Conservation (phyloP, 2,329 filamentous ascomycete genomes). For the Aspergillus ruber region DNA sequence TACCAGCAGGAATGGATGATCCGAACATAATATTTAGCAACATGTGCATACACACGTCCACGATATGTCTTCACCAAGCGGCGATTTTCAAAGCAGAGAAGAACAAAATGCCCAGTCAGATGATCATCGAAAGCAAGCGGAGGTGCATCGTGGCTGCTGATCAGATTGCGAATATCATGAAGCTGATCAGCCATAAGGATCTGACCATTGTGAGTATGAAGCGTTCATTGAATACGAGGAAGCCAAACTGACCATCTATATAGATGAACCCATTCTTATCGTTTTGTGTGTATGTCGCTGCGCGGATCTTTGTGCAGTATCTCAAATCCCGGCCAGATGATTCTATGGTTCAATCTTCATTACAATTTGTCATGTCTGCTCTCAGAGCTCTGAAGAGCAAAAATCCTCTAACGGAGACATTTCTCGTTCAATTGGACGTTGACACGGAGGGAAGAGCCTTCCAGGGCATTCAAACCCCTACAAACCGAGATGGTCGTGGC, state of each 20-base stretch:
- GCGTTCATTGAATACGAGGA: neutral
- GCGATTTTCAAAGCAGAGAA: slow-evolving; percentile 97
- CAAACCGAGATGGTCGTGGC: neutral
- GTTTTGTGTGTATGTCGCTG: slow-evolving; percentile 93
- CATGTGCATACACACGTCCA: slow-evolving; percentile 94
- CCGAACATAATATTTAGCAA: slow-evolving; percentile 89
- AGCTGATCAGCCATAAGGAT: slow-evolving; percentile 86
- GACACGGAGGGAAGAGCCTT: slow-evolving; percentile 63
- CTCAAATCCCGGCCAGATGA: slow-evolving; percentile 91
- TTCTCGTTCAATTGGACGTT: slow-evolving; percentile 85
- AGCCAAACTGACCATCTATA: slow-evolving; percentile 9
- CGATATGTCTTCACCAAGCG: slow-evolving; percentile 95
- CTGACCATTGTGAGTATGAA: slow-evolving; percentile 61
- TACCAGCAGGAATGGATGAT: slow-evolving; percentile 68
- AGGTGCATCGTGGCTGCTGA: slow-evolving; percentile 89
- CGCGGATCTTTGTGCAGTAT: slow-evolving; percentile 91
- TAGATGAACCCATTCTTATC: slow-evolving; percentile 95
- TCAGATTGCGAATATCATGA: slow-evolving; percentile 92
- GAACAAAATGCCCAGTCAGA: slow-evolving; percentile 66
- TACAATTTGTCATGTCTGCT: slow-evolving; percentile 84
- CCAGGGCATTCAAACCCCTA: slow-evolving; percentile 5
- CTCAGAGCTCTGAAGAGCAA: slow-evolving; percentile 84
- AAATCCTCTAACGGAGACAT: slow-evolving; percentile 89
- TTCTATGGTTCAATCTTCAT: slow-evolving; percentile 64
- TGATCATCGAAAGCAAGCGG: slow-evolving; percentile 84